phyloP scores from a whole-genome alignment of 768 basidiomycete genomes.

The Tremella mesenterica region DNA sequence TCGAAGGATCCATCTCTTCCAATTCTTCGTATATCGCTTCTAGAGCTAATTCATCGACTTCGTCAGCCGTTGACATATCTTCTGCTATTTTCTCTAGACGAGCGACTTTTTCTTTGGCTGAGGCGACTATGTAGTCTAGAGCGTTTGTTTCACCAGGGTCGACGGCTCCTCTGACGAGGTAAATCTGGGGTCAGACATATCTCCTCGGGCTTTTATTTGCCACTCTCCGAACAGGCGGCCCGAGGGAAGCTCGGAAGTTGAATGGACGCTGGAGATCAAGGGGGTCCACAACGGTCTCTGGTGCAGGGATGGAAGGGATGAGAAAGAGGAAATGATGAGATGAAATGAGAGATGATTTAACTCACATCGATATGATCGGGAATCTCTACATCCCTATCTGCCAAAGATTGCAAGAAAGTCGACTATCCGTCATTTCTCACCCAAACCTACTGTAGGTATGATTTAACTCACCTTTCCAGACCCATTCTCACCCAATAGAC shows the following conservation, averaged over 20 bases:
- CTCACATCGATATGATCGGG: constrained; percentile 78
- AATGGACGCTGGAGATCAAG: background rate
- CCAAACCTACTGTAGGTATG: background rate
- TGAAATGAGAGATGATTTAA: background rate
- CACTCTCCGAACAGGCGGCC: no score
- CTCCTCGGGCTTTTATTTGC: no score
- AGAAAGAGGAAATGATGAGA: background rate
- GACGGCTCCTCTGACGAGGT: constrained; percentile 90
- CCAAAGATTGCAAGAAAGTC: constrained; percentile 89
- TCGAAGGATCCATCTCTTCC: constrained; percentile 89
- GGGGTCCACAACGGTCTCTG: no score
- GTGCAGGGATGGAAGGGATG: no score
- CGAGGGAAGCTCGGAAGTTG: background rate
- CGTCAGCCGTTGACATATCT: constrained; percentile 79
- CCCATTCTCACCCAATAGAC: constrained; percentile 92
- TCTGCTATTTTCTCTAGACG: constrained; percentile 88
- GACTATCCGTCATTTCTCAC: constrained; percentile 51
- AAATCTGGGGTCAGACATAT: constrained; percentile 52
- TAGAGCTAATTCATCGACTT: constrained; percentile 76
- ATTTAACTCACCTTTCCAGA: constrained; percentile 74
- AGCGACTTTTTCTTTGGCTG: constrained; percentile 86
- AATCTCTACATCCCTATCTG: constrained; percentile 89
- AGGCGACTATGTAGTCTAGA: constrained; percentile 90
- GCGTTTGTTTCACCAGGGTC: constrained; percentile 93
- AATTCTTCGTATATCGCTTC: constrained; percentile 89